A percentile compares a stretch with the other conserved stretches of the same genome.
These are phyloP conservation scores for Diplodia scrobiculata DNA, from an alignment of 2,329 filamentous ascomycete genomes.

Conservation along the genomic window DNA sequence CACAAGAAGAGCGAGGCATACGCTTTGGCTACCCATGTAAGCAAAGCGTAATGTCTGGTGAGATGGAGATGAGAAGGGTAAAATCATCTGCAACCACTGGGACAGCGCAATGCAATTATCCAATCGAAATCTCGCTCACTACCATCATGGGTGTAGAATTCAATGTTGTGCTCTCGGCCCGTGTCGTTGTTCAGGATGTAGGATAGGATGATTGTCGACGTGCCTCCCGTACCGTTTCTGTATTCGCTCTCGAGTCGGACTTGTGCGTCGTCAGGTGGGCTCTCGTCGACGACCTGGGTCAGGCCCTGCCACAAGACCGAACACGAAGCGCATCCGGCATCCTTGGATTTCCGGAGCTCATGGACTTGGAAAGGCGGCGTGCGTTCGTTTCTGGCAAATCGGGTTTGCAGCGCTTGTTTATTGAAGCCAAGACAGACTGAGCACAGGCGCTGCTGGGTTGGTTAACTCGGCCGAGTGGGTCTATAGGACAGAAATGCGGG, in stretches of 20 bases:
- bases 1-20: background rate
- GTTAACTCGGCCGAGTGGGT: background rate
- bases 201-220: background rate
- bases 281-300: background rate
- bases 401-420: background rate
- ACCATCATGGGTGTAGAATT: constrained; percentile 4
- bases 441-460: background rate
- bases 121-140: constrained; percentile 4
- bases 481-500: background rate
- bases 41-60: background rate
- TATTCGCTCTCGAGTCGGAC: background rate
- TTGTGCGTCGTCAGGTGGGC: background rate
- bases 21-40: background rate
- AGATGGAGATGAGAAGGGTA: background rate
- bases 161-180: background rate
- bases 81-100: background rate
- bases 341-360: background rate
- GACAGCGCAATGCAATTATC: background rate
- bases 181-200: background rate
- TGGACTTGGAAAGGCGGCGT: background rate
- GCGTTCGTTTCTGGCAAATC: background rate
- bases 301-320: background rate
- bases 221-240: background rate
- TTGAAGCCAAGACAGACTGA: background rate
- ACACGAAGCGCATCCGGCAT: background rate